These are phyloP conservation scores for Candida suzukii DNA, from an alignment of 805 yeast genomes.

Conservation along the genomic window DNA sequence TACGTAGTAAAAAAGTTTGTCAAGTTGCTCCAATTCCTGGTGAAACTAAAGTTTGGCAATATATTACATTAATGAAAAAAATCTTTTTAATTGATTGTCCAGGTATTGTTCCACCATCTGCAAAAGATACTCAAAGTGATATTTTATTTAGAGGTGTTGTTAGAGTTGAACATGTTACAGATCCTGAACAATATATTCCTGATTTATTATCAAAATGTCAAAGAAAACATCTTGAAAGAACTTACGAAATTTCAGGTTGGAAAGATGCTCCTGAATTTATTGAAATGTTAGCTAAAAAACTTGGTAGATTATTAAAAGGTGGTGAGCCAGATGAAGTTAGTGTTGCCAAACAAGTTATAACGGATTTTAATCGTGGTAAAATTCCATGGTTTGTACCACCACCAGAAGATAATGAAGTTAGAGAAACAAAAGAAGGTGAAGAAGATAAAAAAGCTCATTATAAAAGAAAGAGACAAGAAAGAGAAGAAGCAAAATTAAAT, in stretches of 20 bases:
- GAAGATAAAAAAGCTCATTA: constrained; percentile 48
- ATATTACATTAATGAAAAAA: constrained; percentile 92
- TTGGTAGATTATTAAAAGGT: constrained; percentile 88
- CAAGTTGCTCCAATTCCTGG: constrained; percentile 98
- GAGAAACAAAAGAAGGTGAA: constrained; percentile 54
- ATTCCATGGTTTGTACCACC: constrained; percentile 98
- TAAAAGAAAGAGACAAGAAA: constrained; percentile 47
- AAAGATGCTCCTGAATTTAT: constrained; percentile 67
- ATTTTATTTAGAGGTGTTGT: constrained; percentile 95
- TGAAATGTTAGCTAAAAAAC: constrained; percentile 86
- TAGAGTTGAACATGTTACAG: constrained; percentile 93
- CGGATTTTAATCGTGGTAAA: constrained; percentile 94
- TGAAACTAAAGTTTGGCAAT: constrained; percentile 98
- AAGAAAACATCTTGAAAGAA: constrained; percentile 85
- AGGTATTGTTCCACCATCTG: constrained; percentile 95
- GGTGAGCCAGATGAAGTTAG: constrained; percentile 97
- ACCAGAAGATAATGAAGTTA: constrained; percentile 60
- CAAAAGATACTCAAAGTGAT: constrained; percentile 85
- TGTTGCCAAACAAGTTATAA: constrained; percentile 81
- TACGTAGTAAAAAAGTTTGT: constrained; percentile 93
- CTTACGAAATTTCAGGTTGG: constrained; percentile 95
- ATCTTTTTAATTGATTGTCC: constrained; percentile 97
- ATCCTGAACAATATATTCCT: constrained; percentile 94
- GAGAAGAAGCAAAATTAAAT: constrained; percentile 29
- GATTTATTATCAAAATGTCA: constrained; percentile 81